Base-by-base conservation (phyloP, 2,329 filamentous ascomycete species). In the Trichoderma aggressivum region DNA sequence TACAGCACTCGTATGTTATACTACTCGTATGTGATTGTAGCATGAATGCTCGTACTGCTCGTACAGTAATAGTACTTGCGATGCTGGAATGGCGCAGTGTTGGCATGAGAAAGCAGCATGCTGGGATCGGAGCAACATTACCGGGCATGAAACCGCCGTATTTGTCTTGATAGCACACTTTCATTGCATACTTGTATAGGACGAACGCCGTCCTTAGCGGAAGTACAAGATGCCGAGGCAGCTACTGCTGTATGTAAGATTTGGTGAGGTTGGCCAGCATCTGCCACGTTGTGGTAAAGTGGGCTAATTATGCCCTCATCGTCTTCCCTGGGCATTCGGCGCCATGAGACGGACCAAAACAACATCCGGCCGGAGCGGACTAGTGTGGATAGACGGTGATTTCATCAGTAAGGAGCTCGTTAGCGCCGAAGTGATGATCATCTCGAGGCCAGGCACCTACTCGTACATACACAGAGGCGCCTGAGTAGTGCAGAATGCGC, bases 201-300 rank as follows among this genome's bases (percentile, higher is more conserved):
- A 5, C 24, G 60, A 47, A 43, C 39, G 39, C 60, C 21, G n/a
- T 53, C 47, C 21, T 14, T 53, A 21, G 47, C 47, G 47, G 47
- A 53, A 24, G 47, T 53, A 24, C 28, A 34, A 34, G 56, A n/a
- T 56, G 63, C 47, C 63, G 21, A 55, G 34, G 63, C 32, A 56
- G 62, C 63, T 56, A 65, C 30, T 39, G 47, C 63, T 47, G 65
- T 59, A 68, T 32, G 55, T 68, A 47, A 68, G 65, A 58, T 16
- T 16, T 60, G 26, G 55, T 34, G 55, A 47, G 55, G 26, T 32
- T 43, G 53, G 34, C 36, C 50, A 59, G 53, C 55, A 47, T 67
- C 32, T 68, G 26, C 62, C 62, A 53, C 55, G 18, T 59, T 60
- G 55, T 68, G 14, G 65, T 16, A 50, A 68, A 50, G 28, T 60